Evolutionary conservation across 208 protist genomes (phyloP).

Genomic region (Trypanosoma cruzi): DNA sequence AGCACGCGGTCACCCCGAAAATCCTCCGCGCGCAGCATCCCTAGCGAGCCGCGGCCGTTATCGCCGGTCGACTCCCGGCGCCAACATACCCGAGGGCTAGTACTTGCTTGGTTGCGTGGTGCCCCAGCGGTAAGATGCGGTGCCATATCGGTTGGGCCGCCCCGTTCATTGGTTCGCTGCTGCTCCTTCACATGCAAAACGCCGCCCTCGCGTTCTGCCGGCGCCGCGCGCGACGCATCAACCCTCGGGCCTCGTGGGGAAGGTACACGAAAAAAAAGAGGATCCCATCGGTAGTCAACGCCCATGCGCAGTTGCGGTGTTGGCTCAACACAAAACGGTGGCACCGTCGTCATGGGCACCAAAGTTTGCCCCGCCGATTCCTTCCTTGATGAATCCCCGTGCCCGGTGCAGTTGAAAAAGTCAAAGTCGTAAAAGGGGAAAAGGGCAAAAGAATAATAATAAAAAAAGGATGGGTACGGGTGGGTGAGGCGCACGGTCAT

Average conservation of each 20-base stretch:
- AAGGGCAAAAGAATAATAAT: not conserved
- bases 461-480: not conserved
- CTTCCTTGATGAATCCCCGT: not conserved
- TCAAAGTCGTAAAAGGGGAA: not conserved
- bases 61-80: not conserved
- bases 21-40: no score
- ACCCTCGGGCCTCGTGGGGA: not conserved
- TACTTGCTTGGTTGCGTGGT: not conserved
- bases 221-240: not conserved
- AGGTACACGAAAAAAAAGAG: conserved; percentile 40
- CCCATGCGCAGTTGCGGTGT: conserved; percentile 25
- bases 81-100: not conserved
- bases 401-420: not conserved
- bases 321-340: conserved; percentile 24
- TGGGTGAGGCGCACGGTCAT: not conserved
- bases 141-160: not conserved
- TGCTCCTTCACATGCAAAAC: not conserved
- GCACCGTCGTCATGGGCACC: not conserved
- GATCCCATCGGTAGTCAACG: conserved; percentile 37
- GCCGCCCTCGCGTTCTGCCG: not conserved
- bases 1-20: no score
- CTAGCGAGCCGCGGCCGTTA: not conserved
- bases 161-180: not conserved
- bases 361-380: not conserved
- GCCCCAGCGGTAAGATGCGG: not conserved